Conservation (phyloP, 2,329 filamentous ascomycete species). For the Talaromyces sp. region DNA sequence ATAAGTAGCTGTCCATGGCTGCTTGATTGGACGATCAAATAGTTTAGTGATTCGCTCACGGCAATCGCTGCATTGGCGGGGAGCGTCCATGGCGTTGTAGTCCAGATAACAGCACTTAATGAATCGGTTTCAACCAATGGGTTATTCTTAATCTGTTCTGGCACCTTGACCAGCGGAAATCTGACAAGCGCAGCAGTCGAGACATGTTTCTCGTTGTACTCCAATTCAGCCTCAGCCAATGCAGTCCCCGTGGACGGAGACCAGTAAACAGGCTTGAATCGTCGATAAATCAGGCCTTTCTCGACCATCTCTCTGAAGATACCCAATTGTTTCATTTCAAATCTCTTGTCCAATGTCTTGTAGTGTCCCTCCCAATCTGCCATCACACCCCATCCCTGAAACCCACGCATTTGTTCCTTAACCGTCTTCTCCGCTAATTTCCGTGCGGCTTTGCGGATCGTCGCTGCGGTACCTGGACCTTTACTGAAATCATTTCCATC, state of each 20-base stretch:
- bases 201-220: constrained; percentile 61
- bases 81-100: constrained; percentile 95
- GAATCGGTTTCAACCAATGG: constrained; percentile 44
- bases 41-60: constrained; percentile 70
- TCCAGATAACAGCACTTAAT: constrained; percentile 90
- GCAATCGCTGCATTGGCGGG: constrained; percentile 90
- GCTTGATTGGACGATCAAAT: constrained; percentile 62
- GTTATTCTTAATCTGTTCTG: constrained; percentile 43
- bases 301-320: constrained; percentile 62
- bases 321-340: constrained; percentile 58
- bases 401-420: constrained; percentile 58
- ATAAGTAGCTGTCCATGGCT: constrained; percentile 64
- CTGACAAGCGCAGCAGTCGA: constrained; percentile 65
- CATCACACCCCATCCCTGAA: constrained; percentile 61
- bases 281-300: constrained; percentile 59
- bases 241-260: constrained; percentile 63
- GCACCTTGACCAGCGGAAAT: constrained; percentile 62
- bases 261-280: constrained; percentile 64
- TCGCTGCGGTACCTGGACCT: constrained; percentile 40
- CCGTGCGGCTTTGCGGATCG: constrained; percentile 54
- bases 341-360: constrained; percentile 61
- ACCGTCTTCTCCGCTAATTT: constrained; percentile 56
- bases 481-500: constrained; percentile 22
- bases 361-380: constrained; percentile 62
- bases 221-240: constrained; percentile 62